Base-by-base conservation (phyloP, 2,329 filamentous ascomycete genomes). In the Hypomyces perniciosus region DNA sequence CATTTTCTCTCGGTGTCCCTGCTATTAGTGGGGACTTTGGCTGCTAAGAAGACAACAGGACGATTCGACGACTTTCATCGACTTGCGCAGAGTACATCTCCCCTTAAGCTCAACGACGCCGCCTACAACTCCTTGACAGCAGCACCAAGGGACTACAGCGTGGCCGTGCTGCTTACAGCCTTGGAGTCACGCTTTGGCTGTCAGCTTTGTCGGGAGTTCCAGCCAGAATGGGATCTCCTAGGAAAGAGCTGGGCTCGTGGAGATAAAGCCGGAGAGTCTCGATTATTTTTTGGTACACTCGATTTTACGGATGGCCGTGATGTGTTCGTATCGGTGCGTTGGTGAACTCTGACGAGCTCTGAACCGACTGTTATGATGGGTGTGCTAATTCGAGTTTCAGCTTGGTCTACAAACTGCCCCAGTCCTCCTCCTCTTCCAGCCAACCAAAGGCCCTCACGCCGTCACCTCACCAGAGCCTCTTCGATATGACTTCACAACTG, bases 371-470 rank as follows among this genome's bases (percentile, higher is more conserved):
- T 20, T 20, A 20, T 20, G 20, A 20, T 20, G 20, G 20, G 20
- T 20, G 20, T 20, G 20, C 20, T 20, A 20, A 20, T 28, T 48
- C 20, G 43, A 13, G n/a, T 37, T 6, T 34, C 60, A 97, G 92
- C 80, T 97, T 60, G 85, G 88, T 70, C 83, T 99, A 39, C 89
- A 96, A 83, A 96, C 92, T 43, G 93, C 93, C 6, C 93, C 93
- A 1, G 86, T 97, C 37, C 78, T 99, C 40, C 74, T 96, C 41
- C 75, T 95, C 58, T 97, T 93, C 75, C 88, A 83, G 55, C 90
- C 93, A 27, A 96, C 91, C 5, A 72, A 78, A 50, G 93, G 93
- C 13, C 86, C 88, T 28, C 80, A 90, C 67, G 90, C 92, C 46
- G 85, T 81, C 58, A 63, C 81, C 42, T 81, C 86, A 50, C 70